Conservation (phyloP, 371 early-diverging fungal genomes). For the Zychaea mexicana region DNA sequence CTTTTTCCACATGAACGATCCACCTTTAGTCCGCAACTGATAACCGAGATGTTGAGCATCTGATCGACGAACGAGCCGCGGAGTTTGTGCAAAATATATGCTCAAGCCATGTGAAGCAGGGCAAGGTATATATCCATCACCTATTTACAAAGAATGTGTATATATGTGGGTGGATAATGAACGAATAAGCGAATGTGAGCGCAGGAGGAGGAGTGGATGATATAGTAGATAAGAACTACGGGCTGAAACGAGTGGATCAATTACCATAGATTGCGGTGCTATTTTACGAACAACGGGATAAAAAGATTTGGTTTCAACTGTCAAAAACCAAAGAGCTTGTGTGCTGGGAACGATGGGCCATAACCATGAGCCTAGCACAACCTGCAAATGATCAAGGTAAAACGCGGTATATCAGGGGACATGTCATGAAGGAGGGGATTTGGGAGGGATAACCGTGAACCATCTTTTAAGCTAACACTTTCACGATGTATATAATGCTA, state of each 20-base stretch:
- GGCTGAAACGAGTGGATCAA: not conserved
- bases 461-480: too few relatives aligned
- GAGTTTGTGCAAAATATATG: slow-evolving; percentile 42
- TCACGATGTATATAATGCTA: too few relatives aligned
- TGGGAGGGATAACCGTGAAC: too few relatives aligned
- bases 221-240: not conserved
- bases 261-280: slow-evolving; percentile 52
- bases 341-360: slow-evolving; percentile 91
- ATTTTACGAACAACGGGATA: slow-evolving; percentile 80
- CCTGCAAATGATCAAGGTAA: slow-evolving; percentile 71
- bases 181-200: too few relatives aligned
- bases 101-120: slow-evolving; percentile 27
- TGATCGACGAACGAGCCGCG: slow-evolving; percentile 44
- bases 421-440: not conserved
- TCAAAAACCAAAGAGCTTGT: slow-evolving; percentile 77
- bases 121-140: slow-evolving; percentile 40
- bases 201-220: too few relatives aligned
- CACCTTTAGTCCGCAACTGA: slow-evolving; percentile 39
- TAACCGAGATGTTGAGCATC: slow-evolving; percentile 32
- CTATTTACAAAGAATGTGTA: too few relatives aligned
- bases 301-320: slow-evolving; percentile 79
- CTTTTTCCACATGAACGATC: not conserved
- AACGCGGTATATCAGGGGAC: not conserved
- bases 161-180: too few relatives aligned
- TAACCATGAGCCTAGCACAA: slow-evolving; percentile 63